These are phyloP conservation scores for Aspergillus brasiliensis DNA, from an alignment of 2,329 filamentous ascomycete genomes.

Conservation along the genomic window DNA sequence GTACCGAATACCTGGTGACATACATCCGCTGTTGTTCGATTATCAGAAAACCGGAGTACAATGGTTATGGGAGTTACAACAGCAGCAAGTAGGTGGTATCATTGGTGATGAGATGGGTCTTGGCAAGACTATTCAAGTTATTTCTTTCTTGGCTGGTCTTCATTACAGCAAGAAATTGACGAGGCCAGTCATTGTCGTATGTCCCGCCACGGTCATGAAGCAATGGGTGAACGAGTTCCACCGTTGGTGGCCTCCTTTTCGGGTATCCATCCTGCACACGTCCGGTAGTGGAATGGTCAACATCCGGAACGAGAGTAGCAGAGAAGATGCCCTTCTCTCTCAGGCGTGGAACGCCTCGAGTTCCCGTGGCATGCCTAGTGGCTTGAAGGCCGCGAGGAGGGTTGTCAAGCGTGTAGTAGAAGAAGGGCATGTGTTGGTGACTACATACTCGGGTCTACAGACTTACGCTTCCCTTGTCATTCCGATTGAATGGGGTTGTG, in stretches of 20 bases:
- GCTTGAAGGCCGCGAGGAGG: conserved; percentile 70
- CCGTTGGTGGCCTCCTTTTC: conserved; percentile 97
- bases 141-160: conserved; percentile 82
- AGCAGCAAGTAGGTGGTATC: conserved; percentile 88
- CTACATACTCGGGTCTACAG: conserved; percentile 93
- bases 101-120: conserved; percentile 98
- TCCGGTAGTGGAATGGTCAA: conserved; percentile 97
- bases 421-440: conserved; percentile 90
- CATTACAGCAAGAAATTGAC: conserved; percentile 86
- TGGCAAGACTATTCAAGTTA: conserved; percentile 86
- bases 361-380: conserved; percentile 48
- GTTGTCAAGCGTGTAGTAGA: conserved; percentile 81
- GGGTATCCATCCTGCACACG: conserved; percentile 91
- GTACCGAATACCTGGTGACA: conserved; percentile 84
- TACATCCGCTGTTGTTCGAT: conserved; percentile 88
- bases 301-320: conserved; percentile 60
- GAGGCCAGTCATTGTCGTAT: conserved; percentile 87
- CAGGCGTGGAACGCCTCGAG: conserved; percentile 53
- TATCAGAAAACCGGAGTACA: conserved; percentile 97
- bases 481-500: conserved; percentile 86
- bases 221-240: conserved; percentile 99
- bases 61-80: conserved; percentile 91
- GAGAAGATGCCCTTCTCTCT: conserved; percentile 65
- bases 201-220: conserved; percentile 89
- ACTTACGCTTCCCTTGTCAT: conserved; percentile 84